Evolutionary conservation across 495 filamentous ascomycete genomes (phyloP).

Genomic region (Cairneyella variabilis): DNA sequence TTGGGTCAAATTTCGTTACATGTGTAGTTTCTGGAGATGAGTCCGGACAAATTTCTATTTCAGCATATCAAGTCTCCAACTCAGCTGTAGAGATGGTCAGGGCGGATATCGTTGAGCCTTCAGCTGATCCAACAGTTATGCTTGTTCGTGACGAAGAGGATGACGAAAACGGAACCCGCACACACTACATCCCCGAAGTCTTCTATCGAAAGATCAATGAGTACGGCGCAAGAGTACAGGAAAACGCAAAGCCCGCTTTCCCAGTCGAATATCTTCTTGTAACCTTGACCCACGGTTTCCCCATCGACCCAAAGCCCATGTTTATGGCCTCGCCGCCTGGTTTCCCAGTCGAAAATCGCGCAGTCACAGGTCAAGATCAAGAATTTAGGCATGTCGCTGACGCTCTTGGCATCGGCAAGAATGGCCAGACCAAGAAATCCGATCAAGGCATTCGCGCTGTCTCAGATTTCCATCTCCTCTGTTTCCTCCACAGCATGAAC

Average conservation of each 20-base stretch:
- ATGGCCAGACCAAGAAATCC: slow-evolving; percentile 40
- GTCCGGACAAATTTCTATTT: slow-evolving; percentile 79
- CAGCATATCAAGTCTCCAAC: slow-evolving; percentile 91
- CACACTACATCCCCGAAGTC: slow-evolving; percentile 93
- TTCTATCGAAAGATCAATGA: slow-evolving; percentile 96
- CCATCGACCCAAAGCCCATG: slow-evolving; percentile 66
- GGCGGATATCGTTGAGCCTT: slow-evolving; percentile 92
- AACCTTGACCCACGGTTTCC: slow-evolving; percentile 95
- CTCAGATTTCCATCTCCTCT: slow-evolving; percentile 91
- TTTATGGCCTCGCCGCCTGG: slow-evolving; percentile 59
- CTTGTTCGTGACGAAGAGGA: slow-evolving; percentile 90
- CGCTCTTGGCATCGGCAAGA: slow-evolving; percentile 53
- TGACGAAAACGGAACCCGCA: slow-evolving; percentile 61
- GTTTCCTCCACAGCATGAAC: slow-evolving; percentile 75
- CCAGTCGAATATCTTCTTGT: slow-evolving; percentile 95
- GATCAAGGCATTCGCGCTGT: slow-evolving; percentile 62
- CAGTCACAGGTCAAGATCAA: slow-evolving; percentile 78
- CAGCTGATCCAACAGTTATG: slow-evolving; percentile 89
- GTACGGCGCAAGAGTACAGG: slow-evolving; percentile 91
- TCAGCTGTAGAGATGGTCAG: slow-evolving; percentile 95
- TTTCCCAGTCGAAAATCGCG: slow-evolving; percentile 90
- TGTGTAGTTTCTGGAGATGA: slow-evolving; percentile 93
- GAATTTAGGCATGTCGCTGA: slow-evolving; percentile 61
- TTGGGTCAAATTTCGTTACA: slow-evolving; percentile 96
- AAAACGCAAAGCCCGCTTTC: slow-evolving; percentile 94